Evolutionary conservation across 2,329 filamentous ascomycete genomes (phyloP), one percentile per base, ranked within the genome.

Genomic region (Pseudogymnoascus sp.): DNA sequence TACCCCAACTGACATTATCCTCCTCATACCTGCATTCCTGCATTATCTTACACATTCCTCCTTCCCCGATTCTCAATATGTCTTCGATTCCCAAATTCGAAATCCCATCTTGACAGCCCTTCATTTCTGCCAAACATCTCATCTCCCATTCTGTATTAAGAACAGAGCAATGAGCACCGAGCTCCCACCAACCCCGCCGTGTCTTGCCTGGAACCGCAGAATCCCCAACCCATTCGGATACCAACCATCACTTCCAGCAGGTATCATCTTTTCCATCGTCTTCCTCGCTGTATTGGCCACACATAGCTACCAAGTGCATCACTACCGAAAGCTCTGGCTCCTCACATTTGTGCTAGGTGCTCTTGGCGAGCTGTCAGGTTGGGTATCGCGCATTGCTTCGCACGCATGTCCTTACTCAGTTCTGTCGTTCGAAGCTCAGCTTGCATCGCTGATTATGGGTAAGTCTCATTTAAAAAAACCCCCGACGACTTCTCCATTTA

Each of bases 251-350:
- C 52, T 67, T 7, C 63, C 59, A 16, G 64, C 66, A 19, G 81
- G 79, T 1, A 69, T 78, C 19, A 71, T 80, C 4, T 81, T 82
- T 63, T 69, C 73, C 8, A 64, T 77, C 25, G 68, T 84, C 1
- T 83, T 84, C 67, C 60, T 68, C 19, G 55, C 76, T 5, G 67
- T 76, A 5, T 80, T 81, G 1, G 59, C 67, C 0, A 66, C 69
- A 1, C 80, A 84, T 64, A 65, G 67, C 1, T 78, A 71, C 63
- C 75, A 75, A 23, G 72, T 81, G 42, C 67, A 75, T 19, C 76
- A 72, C 23, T 75, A 75, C 2, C 72, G 75, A 38, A 77, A 76
- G 11, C 82, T 79, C 75, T 84, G 80, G 67, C 80, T 79, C 62
- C 68, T 75, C 0, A 72, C 77, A 0, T 78, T 83, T 61, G 66